These are phyloP conservation scores for Gonium pectorale DNA, from an alignment of 139 green algal species.

Conservation along the genomic window DNA sequence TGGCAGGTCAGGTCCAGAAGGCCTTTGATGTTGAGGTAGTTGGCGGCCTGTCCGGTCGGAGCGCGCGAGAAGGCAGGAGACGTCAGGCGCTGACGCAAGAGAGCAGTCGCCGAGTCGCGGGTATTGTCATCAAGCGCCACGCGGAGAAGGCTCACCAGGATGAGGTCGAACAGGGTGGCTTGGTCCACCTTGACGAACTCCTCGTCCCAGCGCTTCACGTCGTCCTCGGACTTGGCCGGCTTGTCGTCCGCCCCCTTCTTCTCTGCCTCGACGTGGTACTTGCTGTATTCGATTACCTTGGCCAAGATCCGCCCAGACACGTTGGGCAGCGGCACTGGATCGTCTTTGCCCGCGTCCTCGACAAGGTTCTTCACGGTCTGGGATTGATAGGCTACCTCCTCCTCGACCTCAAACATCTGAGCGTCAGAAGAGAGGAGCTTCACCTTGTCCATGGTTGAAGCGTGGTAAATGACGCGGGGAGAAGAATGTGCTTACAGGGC, in stretches of 20 bases:
- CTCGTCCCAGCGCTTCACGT: conserved; percentile 90
- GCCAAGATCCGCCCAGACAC: conserved; percentile 82
- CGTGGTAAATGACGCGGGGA: too few species aligned
- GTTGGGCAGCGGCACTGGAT: conserved; percentile 88
- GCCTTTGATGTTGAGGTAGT: conserved; percentile 99
- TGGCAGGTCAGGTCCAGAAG: conserved; percentile 98
- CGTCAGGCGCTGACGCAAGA: too few species aligned
- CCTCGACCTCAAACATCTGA: conserved; percentile 78
- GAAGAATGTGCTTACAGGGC: too few species aligned
- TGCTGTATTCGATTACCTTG: conserved; percentile 97
- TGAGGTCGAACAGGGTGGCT: conserved; percentile 97
- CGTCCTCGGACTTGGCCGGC: conserved; percentile 86
- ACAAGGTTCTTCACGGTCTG: conserved; percentile 90
- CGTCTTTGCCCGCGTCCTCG: conserved; percentile 71
- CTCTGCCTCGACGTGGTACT: conserved; percentile 91
- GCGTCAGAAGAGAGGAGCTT: conserved; percentile 55
- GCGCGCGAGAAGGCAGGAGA: background rate
- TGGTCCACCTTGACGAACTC: conserved; percentile 99
- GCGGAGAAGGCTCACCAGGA: conserved; percentile 93
- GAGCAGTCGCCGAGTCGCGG: too few species aligned
- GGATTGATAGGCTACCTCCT: conserved; percentile 82
- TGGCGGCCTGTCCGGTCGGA: conserved; percentile 85
- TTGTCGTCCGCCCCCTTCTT: conserved; percentile 79
- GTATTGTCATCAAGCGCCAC: too few species aligned
- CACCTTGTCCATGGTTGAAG: conserved; percentile 31